Base-by-base conservation (phyloP, 1,139 yeast genomes). In the Yamadazyma kanchanaburiensis region DNA sequence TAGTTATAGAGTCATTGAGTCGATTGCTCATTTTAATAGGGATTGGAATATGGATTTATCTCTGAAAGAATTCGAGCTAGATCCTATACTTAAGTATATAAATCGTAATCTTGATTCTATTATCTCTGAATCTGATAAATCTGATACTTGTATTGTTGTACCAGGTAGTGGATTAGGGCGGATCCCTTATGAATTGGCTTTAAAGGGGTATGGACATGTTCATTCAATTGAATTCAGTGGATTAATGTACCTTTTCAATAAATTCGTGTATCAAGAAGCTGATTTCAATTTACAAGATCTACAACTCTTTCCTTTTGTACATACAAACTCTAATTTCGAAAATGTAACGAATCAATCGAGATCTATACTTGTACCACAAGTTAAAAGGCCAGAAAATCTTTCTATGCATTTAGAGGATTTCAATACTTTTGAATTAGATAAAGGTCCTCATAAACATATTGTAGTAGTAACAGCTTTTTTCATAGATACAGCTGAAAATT, bases 151-250 rank as follows among this genome's bases (percentile, higher is more conserved):
- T 13, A 65, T 83, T 1, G 51, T 85, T 4, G 70, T 83, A 3
- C 95, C 95, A 0, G 95, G 95, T 0, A 74, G 88, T 1, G 95
- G 95, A 0, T 60, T 81, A 24, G 94, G 94, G 0, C 63, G 84
- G 42, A 58, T 83, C 2, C 78, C 94, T 2, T 80, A 79, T 48
- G 81, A 77, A 39, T 42, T 83, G 15, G 71, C 87, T 7, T 23
- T 12, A 4, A 11, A 19, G 4, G 39, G 40, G 5, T 64, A 65
- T 39, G 55, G 58, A 0, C 49, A 68, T 1, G 86, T 84, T 0
- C 79, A 78, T 39, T 77, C 91, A 0, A 70, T 85, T 13, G 96
- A 87, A 48, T 73, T 70, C 48, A 80, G 88, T 5, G 73, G 83
- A 20, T 51, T 82, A 35, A 85, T 86, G 95, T 74, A 71, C 37